These are phyloP conservation scores for Schwanniomyces pseudopolymorphus DNA, from an alignment of 805 yeast genomes.

Conservation along the genomic window DNA sequence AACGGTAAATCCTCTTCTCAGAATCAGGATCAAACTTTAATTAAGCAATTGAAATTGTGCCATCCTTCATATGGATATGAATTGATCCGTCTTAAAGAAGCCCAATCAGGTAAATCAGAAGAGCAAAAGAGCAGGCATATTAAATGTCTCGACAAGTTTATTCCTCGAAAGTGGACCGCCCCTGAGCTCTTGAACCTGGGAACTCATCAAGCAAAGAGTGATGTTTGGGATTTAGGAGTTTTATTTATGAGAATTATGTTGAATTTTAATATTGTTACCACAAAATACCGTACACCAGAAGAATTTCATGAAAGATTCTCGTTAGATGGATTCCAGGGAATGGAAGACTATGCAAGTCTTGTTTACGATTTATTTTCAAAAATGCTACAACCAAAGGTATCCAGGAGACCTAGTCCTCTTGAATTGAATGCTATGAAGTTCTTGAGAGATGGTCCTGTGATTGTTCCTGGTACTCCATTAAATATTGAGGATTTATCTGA, in stretches of 20 bases:
- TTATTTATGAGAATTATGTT: constrained; percentile 49
- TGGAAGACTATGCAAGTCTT: constrained; percentile 64
- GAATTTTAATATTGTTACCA: constrained; percentile 57
- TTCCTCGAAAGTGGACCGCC: constrained; percentile 62
- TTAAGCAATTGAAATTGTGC: constrained; percentile 56
- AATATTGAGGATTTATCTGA: background rate
- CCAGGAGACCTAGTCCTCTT: constrained; percentile 77
- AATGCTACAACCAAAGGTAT: constrained; percentile 63
- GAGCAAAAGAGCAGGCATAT: background rate
- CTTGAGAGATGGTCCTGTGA: constrained; percentile 64
- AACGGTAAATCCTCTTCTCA: constrained; percentile 27
- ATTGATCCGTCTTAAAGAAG: constrained; percentile 26
- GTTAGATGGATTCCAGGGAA: constrained; percentile 45
- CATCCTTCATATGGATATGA: constrained; percentile 52
- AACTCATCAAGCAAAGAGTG: constrained; percentile 73
- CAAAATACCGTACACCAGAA: constrained; percentile 53
- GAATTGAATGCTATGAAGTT: constrained; percentile 85
- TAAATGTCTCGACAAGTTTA: constrained; percentile 6
- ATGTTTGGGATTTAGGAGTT: constrained; percentile 92
- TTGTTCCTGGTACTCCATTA: constrained; percentile 9
- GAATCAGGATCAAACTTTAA: constrained; percentile 33
- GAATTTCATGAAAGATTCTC: constrained; percentile 27
- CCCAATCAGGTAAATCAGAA: constrained; percentile 16
- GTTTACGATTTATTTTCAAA: constrained; percentile 64
- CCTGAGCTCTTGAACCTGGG: constrained; percentile 59